Evolutionary conservation across 1,284 basidiomycete species (phyloP).

Genomic region (Megacollybia platyphylla): DNA sequence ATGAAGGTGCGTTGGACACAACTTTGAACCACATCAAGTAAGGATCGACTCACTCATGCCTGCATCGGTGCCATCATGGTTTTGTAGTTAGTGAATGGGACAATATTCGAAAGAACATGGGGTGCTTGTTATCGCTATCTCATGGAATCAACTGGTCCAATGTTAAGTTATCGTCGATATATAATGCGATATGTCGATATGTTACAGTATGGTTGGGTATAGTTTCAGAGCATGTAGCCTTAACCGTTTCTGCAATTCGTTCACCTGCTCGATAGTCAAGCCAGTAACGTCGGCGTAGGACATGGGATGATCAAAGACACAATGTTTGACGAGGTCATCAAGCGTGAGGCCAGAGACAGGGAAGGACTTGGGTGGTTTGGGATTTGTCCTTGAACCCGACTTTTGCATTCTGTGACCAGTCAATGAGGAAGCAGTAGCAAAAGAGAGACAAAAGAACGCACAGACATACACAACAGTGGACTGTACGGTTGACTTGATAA

Average conservation of each 20-base stretch:
- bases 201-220: too few relatives aligned
- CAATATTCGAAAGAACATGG: slow-evolving; percentile 56
- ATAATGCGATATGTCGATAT: too few relatives aligned
- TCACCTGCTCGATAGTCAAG: not conserved
- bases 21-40: slow-evolving; percentile 61
- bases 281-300: not conserved
- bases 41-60: not conserved
- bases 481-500: not conserved
- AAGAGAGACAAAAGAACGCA: not conserved
- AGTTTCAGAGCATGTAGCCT: not conserved
- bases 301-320: not conserved
- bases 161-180: too few relatives aligned
- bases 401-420: not conserved
- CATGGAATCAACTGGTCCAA: slow-evolving; percentile 10
- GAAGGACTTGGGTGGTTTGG: not conserved
- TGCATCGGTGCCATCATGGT: not conserved
- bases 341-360: not conserved
- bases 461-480: not conserved
- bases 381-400: not conserved
- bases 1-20: slow-evolving; percentile 40
- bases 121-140: slow-evolving; percentile 8
- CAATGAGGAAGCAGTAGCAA: not conserved
- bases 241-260: not conserved
- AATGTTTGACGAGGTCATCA: not conserved
- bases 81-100: slow-evolving; percentile 53